phyloP scores from a whole-genome alignment of 352 stramenopile genomes.

The Phytophthora niederhauseri region DNA sequence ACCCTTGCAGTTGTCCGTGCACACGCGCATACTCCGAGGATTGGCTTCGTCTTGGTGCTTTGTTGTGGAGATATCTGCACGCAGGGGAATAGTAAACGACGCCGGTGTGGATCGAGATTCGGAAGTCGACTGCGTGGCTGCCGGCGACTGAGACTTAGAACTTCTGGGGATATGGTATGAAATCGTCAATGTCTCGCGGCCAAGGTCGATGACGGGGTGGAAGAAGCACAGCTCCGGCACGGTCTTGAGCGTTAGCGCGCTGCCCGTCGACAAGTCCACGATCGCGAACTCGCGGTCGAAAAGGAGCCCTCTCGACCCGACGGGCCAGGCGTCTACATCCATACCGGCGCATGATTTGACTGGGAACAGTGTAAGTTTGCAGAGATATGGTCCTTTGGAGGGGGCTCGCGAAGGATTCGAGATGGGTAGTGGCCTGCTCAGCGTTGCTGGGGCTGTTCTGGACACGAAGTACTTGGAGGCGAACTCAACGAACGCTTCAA shows the following conservation, averaged over 20 bases:
- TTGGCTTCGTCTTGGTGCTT: slow-evolving; percentile 28
- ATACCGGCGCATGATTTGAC: slow-evolving; percentile 83
- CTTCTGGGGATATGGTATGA: slow-evolving; percentile 22
- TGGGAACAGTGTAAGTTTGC: slow-evolving; percentile 70
- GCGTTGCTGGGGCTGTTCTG: slow-evolving; percentile 14
- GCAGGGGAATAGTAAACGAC: slow-evolving; percentile 51
- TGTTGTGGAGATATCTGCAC: slow-evolving; percentile 15
- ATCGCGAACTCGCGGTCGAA: slow-evolving; percentile 84
- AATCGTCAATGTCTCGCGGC: slow-evolving; percentile 62
- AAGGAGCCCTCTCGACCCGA: slow-evolving; percentile 62
- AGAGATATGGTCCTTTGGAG: slow-evolving; percentile 30
- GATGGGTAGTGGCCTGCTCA: neutral
- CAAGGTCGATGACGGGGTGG: slow-evolving; percentile 63
- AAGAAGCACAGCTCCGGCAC: slow-evolving; percentile 67
- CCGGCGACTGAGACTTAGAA: slow-evolving; percentile 1
- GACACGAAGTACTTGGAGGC: slow-evolving; percentile 68
- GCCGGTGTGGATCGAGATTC: slow-evolving; percentile 3
- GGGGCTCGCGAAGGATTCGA: neutral
- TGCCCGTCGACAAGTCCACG: slow-evolving; percentile 54
- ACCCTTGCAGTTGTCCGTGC: slow-evolving; percentile 55
- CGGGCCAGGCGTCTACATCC: slow-evolving; percentile 56
- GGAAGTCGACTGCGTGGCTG: slow-evolving; percentile 9
- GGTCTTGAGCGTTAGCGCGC: slow-evolving; percentile 65
- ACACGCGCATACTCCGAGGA: slow-evolving; percentile 56
- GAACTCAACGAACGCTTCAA: slow-evolving; percentile 58